Evolutionary conservation across 2,329 filamentous ascomycete species (phyloP).

Genomic region (Anisogramma anomala): DNA sequence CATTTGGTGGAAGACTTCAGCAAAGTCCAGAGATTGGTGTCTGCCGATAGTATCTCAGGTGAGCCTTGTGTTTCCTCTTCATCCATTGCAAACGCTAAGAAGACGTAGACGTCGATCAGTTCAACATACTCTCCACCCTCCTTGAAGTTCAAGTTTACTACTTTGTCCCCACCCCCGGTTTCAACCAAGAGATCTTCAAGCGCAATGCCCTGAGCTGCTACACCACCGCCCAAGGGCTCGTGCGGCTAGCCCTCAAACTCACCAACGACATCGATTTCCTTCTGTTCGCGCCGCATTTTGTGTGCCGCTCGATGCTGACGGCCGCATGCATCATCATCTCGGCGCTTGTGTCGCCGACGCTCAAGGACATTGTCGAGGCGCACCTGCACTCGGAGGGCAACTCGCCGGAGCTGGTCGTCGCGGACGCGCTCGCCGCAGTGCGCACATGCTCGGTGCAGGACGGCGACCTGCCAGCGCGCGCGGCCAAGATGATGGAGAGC

Average conservation of each 20-base stretch:
- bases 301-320: slow-evolving; percentile 35
- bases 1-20: slow-evolving; percentile 42
- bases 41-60: slow-evolving; percentile 34
- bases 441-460: slow-evolving; percentile 35
- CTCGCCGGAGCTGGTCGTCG: slow-evolving; percentile 10
- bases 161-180: slow-evolving; percentile 33
- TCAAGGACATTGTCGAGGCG: slow-evolving; percentile 24
- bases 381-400: slow-evolving; percentile 16
- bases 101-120: slow-evolving; percentile 33
- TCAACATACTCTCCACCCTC: slow-evolving; percentile 36
- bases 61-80: slow-evolving; percentile 3
- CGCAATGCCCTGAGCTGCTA: slow-evolving; percentile 36
- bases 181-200: slow-evolving; percentile 28
- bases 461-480: slow-evolving; percentile 36
- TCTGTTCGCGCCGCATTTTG: slow-evolving; percentile 37
- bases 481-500: slow-evolving; percentile 35
- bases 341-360: slow-evolving; percentile 34
- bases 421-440: slow-evolving; percentile 25
- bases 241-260: slow-evolving; percentile 32
- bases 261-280: slow-evolving; percentile 31
- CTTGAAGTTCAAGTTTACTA: slow-evolving; percentile 45
- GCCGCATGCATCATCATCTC: slow-evolving; percentile 35
- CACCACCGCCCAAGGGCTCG: slow-evolving; percentile 34
- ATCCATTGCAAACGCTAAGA: not conserved
- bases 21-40: slow-evolving; percentile 33